Evolutionary conservation across 257 asterid genomes (phyloP), one percentile per base, ranked within the genome.

Genomic region (Nyctanthes arbortristis): DNA sequence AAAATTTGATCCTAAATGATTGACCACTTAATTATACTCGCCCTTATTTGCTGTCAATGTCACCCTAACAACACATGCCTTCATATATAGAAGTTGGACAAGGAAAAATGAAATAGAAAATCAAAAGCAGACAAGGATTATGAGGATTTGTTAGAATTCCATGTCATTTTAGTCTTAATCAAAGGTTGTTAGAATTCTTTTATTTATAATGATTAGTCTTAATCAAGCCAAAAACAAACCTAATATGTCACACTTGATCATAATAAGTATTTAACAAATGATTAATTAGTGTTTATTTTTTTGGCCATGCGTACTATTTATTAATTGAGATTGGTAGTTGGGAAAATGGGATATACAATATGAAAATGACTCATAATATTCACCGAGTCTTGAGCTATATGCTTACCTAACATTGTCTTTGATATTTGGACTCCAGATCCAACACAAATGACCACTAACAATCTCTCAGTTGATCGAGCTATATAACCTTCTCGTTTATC

Each of bases 141-240:
- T 47, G 24, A n/a, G 57, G 57, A 20, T 18, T 7, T 47, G 28
- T 47, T 47, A 18, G 57, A 1, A 20, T 1, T 52, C 59, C 59
- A 52, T 22, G 29, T 52, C 59, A 22, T 52, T 12, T 49, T 49
- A 49, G 57, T 49, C 57, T 49, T 49, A 49, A 49, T 52, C 59
- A 52, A 52, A 29, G 58, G 14, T 52, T 52, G 58, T 52, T 52
- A 49, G 29, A 49, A 49, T 49, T 49, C 29, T 28, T 1, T n/a
- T 45, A 13, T 14, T 45, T 9, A 47, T 6, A 4, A 2, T 18
- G 20, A 12, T n/a, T n/a, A 18, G 57, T 25, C 25, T 52, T 22
- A 22, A 18, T 52, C 7, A 43, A 52, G 30, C 14, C 16, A 20
- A 39, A 11, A 11, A 0, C 10, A 11, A 1, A 7, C 57, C 56